Evolutionary conservation across 441 rosid genomes (phyloP), one percentile per base, ranked within the genome.

Genomic region (Biscutella laevigata): DNA sequence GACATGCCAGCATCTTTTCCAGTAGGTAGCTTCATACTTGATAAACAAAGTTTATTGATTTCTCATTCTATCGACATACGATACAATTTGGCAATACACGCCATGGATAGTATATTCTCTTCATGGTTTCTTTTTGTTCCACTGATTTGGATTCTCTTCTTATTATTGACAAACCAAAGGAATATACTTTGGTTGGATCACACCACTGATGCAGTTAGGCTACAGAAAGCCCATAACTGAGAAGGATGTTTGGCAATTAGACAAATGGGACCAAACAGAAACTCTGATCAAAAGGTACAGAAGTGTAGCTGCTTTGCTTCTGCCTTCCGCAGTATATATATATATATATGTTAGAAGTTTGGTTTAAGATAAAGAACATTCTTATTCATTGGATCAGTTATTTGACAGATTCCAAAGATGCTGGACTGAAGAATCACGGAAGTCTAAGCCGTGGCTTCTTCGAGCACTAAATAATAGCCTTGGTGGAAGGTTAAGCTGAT

Each of bases 171-270:
- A n/a, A n/a, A n/a, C n/a, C n/a, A n/a, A n/a, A 94, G 97, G 77
- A 67, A 86, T 83, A 59, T 80, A 65, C 71, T 94, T 83, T 68
- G 75, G 82, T 52, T 94, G 97, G 99, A 78, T 89, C 71, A 94
- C 86, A 47, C 95, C 96, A 17, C 84, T 89, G 34, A 80, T 94
- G 97, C 67, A 75, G 76, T 76, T 68, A 75, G 96, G 96, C 27
- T 79, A 78, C 62, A 83, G 40, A 71, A 84, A 73, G 62, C 96
- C 96, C 5, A 72, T 94, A 46, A 89, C 86, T 7, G 99, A 89
- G 67, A 84, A 74, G 74, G 96, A 89, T 73, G 86, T 86, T 13
- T 94, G 96, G 99, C 78, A 86, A 64, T 70, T 94, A 63, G 99
- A 86, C 73, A 80, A 74, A 24, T 94, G 97, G 96, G 99, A 94